phyloP scores from a whole-genome alignment of 2,329 filamentous ascomycete species.

The Aspergillus alliaceus region DNA sequence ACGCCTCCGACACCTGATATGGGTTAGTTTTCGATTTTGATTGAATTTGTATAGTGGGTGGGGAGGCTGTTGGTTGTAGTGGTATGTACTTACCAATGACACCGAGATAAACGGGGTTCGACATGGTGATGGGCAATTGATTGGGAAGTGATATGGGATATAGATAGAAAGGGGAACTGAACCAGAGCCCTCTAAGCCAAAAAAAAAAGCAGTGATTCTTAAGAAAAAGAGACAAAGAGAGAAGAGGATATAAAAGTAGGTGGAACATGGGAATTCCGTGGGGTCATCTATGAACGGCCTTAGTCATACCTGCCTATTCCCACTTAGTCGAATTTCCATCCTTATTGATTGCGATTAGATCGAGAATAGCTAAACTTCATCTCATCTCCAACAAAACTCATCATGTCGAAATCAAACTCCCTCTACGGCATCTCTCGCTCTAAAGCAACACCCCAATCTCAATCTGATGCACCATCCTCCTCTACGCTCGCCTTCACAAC shows the following conservation, averaged over 20 bases:
- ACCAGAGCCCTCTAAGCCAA: neutral
- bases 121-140: constrained; percentile 22
- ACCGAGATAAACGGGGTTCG: constrained; percentile 43
- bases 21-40: neutral
- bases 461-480: constrained; percentile 58
- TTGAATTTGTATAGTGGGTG: neutral
- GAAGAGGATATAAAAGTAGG: neutral
- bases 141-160: neutral
- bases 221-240: neutral
- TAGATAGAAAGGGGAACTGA: constrained; percentile 1
- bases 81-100: constrained; percentile 36
- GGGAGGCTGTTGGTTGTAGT: neutral
- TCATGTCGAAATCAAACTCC: constrained; percentile 24
- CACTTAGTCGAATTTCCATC: neutral
- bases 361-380: no score
- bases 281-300: neutral
- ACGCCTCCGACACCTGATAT: constrained; percentile 81
- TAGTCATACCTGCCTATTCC: neutral
- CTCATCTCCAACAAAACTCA: neutral
- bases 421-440: constrained; percentile 75
- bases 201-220: neutral
- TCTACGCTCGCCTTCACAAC: constrained; percentile 83
- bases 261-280: neutral
- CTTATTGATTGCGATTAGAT: constrained; percentile 1
- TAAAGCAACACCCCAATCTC: constrained; percentile 54